Evolutionary conservation across 1,284 basidiomycete genomes (phyloP).

Genomic region (Cutaneotrichosporon sp.): DNA sequence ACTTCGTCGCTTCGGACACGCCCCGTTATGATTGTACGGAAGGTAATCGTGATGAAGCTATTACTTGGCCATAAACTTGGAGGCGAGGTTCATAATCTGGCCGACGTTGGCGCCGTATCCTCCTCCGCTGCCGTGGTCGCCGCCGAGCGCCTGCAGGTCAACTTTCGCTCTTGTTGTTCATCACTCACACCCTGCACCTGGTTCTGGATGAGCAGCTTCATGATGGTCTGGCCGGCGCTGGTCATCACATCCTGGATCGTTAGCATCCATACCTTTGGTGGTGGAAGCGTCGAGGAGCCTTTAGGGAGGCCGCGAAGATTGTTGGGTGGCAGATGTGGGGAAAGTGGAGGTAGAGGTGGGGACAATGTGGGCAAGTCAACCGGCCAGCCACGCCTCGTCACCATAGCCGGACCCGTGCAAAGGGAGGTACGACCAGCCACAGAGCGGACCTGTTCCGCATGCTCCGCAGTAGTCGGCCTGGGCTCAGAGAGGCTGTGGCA

Average conservation of each 20-base stretch:
- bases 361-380: background rate
- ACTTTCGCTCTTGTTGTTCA: background rate
- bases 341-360: constrained; percentile 3
- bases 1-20: too few relatives aligned
- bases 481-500: background rate
- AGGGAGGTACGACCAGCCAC: background rate
- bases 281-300: background rate
- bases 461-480: background rate
- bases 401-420: background rate
- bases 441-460: background rate
- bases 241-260: constrained; percentile 75
- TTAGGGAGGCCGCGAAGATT: background rate
- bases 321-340: background rate
- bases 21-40: too few relatives aligned
- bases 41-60: too few relatives aligned
- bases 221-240: constrained; percentile 74
- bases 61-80: constrained; percentile 26
- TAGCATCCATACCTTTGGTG: background rate
- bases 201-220: constrained; percentile 68
- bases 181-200: constrained; percentile 47
- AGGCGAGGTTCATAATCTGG: constrained; percentile 56
- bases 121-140: constrained; percentile 62
- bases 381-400: background rate
- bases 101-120: constrained; percentile 59
- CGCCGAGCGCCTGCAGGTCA: constrained; percentile 63